phyloP scores from a whole-genome alignment of 2,329 filamentous ascomycete genomes.

The Stachybotrys chartarum region DNA sequence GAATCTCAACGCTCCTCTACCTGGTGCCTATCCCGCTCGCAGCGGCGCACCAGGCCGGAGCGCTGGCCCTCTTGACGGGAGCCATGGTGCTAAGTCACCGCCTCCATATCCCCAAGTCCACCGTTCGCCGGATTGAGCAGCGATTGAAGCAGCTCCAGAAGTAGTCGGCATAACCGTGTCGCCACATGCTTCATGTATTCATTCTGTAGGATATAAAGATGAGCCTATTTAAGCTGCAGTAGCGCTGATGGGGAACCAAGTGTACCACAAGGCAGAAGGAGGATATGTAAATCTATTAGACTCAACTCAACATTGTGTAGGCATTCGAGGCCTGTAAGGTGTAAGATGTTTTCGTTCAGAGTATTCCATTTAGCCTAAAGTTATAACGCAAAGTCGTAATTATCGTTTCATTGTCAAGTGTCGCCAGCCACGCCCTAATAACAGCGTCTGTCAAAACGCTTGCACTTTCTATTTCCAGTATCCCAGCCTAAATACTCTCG shows the following conservation, averaged over 20 bases:
- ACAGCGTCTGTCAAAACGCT: not conserved
- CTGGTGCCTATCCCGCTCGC: constrained; percentile 85
- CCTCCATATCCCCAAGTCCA: constrained; percentile 64
- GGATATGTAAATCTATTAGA: not conserved
- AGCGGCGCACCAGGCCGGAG: constrained; percentile 87
- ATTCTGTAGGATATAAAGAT: too few relatives aligned
- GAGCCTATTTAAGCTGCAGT: too few relatives aligned
- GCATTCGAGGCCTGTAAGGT: not conserved
- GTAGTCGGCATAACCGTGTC: not conserved
- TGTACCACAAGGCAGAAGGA: not conserved
- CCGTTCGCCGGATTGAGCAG: constrained; percentile 52
- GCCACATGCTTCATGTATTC: not conserved
- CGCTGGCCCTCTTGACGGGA: constrained; percentile 75
- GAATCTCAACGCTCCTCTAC: constrained; percentile 87
- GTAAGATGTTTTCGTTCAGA: not conserved
- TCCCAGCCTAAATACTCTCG: too few relatives aligned
- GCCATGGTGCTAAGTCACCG: constrained; percentile 73
- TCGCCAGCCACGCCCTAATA: not conserved
- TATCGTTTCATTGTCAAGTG: not conserved
- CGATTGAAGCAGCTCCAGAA: constrained; percentile 21
- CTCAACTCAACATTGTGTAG: not conserved
- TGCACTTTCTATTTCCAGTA: too few relatives aligned
- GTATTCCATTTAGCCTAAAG: not conserved
- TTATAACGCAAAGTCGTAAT: not conserved
- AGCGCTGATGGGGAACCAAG: not conserved